Conservation (phyloP, 2,329 filamentous ascomycete genomes). For the Dothiorella sarmentorum region DNA sequence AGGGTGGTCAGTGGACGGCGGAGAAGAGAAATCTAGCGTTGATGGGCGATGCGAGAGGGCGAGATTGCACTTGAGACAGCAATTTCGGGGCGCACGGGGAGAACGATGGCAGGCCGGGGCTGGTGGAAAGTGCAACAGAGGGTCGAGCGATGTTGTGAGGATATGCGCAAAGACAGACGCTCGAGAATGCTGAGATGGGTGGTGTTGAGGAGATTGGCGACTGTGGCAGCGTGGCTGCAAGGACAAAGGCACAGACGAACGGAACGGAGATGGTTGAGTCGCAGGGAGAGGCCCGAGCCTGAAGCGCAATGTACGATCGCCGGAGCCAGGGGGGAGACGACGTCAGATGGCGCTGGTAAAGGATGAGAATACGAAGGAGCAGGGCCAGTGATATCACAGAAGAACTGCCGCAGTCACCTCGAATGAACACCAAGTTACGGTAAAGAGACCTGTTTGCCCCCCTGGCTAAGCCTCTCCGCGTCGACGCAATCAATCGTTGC, state of each 20-base stretch:
- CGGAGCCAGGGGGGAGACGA: background rate
- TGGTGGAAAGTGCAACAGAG: background rate
- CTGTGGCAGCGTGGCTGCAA: conserved; percentile 10
- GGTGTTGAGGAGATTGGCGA: background rate
- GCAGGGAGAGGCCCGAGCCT: conserved; percentile 10
- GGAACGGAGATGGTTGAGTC: conserved; percentile 4
- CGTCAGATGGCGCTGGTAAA: too few species aligned
- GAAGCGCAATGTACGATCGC: conserved; percentile 2
- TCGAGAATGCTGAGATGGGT: background rate
- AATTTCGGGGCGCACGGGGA: conserved; percentile 5
- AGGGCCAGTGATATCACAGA: too few species aligned
- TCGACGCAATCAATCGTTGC: conserved; percentile 1
- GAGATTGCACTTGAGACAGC: background rate
- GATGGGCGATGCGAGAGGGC: background rate
- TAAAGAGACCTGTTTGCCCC: background rate
- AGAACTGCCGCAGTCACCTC: too few species aligned
- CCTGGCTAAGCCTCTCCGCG: conserved; percentile 6
- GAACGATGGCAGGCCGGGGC: background rate
- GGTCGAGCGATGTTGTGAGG: background rate
- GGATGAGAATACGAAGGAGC: too few species aligned
- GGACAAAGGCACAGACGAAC: conserved; percentile 14
- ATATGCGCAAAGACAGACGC: background rate
- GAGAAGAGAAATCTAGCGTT: background rate
- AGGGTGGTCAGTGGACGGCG: conserved; percentile 7
- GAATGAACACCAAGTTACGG: too few species aligned